Evolutionary conservation across 2,329 filamentous ascomycete species (phyloP), one percentile per base, ranked within the genome.

Genomic region (Claviceps humidiphila): DNA sequence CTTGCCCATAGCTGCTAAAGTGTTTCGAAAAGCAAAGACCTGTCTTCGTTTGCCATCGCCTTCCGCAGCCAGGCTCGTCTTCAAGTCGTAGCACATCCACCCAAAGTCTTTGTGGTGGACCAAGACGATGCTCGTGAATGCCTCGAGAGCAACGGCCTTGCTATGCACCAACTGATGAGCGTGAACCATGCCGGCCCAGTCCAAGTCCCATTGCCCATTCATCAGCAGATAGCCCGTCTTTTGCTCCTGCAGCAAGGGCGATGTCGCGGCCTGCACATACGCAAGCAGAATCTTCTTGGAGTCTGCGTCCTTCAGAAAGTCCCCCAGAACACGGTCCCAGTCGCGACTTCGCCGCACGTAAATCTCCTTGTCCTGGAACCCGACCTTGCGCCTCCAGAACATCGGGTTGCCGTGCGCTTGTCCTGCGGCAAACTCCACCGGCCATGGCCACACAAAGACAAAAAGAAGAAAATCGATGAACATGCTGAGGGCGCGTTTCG

Each of bases 151-250:
- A 24, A 77, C 60, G 20, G 75, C 72, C 60, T 81, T 81, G 58
- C 74, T 73, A 57, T 88, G 84, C 1, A 89, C 77, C 58, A 94
- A 67, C 38, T 71, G 70, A 46, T 88, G 85, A 4, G 87, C 88
- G 56, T 76, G 70, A 13, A 89, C 72, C 87, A 96, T 96, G 20
- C 77, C 76, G 47, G 75, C 75, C 77, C 90, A 96, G 65, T 95
- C 89, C 55, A 96, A 72, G 66, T 95, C 87, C 84, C 89, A 97
- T 56, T 89, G 78, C 56, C 77, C 79, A 64, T 90, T 87, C 74
- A 95, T 86, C 58, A 93, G 82, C 57, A 94, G 69, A 64, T 94
- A 95, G 20, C 89, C 89, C 34, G 89, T 95, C 76, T 94, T 95
- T 59, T 81, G 76, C 59, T 77, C 73, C 60, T 91, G 72, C 50